Conservation (phyloP, 352 stramenopile species). For the Phytopythium boreale region DNA sequence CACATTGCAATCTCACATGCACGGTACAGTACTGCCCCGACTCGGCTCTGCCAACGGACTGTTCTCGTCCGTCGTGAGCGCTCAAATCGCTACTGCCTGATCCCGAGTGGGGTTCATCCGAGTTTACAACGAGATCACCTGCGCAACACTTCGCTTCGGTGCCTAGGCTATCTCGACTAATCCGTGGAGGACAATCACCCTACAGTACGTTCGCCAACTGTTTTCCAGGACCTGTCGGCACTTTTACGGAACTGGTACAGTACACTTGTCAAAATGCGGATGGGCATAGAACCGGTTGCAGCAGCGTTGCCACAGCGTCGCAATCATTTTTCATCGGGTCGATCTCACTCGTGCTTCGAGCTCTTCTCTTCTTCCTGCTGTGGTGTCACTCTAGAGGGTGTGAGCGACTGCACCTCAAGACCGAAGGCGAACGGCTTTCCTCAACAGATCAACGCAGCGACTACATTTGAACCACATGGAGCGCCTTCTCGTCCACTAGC, state of each 20-base stretch:
- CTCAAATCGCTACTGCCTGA: background rate
- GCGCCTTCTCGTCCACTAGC: constrained; percentile 93
- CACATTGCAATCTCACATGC: too few relatives aligned
- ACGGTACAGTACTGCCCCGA: too few relatives aligned
- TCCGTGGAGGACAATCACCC: background rate
- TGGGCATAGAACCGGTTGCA: background rate
- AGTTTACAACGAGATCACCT: background rate
- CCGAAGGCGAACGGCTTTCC: too few relatives aligned
- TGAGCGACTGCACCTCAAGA: too few relatives aligned
- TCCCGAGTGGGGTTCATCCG: background rate
- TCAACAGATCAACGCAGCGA: too few relatives aligned
- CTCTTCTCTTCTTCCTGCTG: too few relatives aligned
- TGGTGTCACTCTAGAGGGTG: too few relatives aligned
- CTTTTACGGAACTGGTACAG: background rate
- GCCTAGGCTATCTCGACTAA: constrained; percentile 3
- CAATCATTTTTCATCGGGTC: too few relatives aligned
- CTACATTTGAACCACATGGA: constrained; percentile 92
- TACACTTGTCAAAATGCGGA: background rate
- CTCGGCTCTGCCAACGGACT: too few relatives aligned
- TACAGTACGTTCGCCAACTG: background rate
- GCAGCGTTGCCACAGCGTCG: too few relatives aligned
- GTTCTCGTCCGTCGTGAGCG: background rate
- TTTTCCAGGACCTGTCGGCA: background rate
- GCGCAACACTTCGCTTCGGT: background rate
- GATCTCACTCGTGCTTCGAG: too few relatives aligned